Evolutionary conservation across 768 basidiomycete genomes (phyloP), one percentile per base, ranked within the genome.

Genomic region (Suillus alpinus): DNA sequence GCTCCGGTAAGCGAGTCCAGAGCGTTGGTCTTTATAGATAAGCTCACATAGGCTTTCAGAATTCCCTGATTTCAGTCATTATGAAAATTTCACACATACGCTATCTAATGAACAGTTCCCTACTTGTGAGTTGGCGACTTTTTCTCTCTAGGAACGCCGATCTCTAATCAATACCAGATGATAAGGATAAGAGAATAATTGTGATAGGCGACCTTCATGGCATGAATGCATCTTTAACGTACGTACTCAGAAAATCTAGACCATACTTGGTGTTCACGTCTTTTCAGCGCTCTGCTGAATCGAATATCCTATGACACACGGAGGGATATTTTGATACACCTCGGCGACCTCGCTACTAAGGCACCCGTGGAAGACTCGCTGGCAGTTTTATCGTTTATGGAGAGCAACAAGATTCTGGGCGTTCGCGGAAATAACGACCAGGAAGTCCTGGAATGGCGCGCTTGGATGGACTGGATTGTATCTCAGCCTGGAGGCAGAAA

Each of bases 391-490:
- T 73, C 78, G 7, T 92, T 83, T 72, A 80, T 97, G 80, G 74
- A 86, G 2, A 68, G 75, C 9, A 71, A 88, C 66, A 83, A 85
- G 56, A 78, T 93, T 46, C 81, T 81, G 26, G 94, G 94, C 16
- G 93, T 97, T 3, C 85, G 95, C 34, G 95, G 96, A 0, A 98
- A 98, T 71, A 93, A 98, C 69, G 95, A 98, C 75, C 94, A 98
- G 73, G 82, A 82, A 63, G 85, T 95, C 47, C 81, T 98, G 49
- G 91, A 96, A 75, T 97, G 95, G 95, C 81, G 87, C 29, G 77
- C 81, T 1, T 98, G 94, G 93, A 82, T 91, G 56, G 79, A 89
- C 18, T 96, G 93, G 92, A 85, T 95, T 59, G 63, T 72, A 14
- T 62, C 72, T 8, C 69, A 81, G 29, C 73, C 78, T 0, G 74